Evolutionary conservation across 345 rosid species (phyloP), one percentile per base, ranked within the genome.

Genomic region (Moricandia arvensis): DNA sequence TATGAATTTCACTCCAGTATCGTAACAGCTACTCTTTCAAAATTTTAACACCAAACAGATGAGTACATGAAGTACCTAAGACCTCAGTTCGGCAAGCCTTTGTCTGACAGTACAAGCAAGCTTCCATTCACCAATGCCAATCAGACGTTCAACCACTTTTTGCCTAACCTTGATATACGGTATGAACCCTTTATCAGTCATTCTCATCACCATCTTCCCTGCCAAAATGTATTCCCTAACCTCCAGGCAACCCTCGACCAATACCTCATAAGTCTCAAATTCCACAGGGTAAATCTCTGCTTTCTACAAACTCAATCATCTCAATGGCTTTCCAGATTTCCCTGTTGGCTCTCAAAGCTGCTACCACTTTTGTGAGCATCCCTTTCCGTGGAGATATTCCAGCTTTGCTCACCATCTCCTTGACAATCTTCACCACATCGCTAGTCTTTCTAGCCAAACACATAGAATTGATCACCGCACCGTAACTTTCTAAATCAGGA

Each of bases 131-230:
- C 87, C 87, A 5, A 80, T 77, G 66, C 62, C 59, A 71, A 80
- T 83, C 69, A 93, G 78, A 41, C 90, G 88, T 65, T 89, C 88
- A 4, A 91, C 83, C 60, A 93, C 83, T 83, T 88, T 91, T 60
- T 82, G 92, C 85, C 98, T 85, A 41, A 83, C 83, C 77, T 73
- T 84, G 30, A 91, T 84, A 80, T 84, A 87, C 26, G 98, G 98
- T 82, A 93, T 86, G 73, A 88, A 93, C 69, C 91, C 92, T 73
- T 73, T 91, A 49, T 80, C 86, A 8, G 97, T 82, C 98, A 93
- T 93, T 68, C 69, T 67, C 86, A 85, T 82, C 57, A 78, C 92
- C 47, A 79, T 76, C 78, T 89, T 93, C 49, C 80, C 98, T 13
- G 97, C 98, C 83, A 91, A 80, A 77, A 91, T 45, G 75, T 82